phyloP scores from a whole-genome alignment of 768 basidiomycete genomes.

The Mycena latifolia region DNA sequence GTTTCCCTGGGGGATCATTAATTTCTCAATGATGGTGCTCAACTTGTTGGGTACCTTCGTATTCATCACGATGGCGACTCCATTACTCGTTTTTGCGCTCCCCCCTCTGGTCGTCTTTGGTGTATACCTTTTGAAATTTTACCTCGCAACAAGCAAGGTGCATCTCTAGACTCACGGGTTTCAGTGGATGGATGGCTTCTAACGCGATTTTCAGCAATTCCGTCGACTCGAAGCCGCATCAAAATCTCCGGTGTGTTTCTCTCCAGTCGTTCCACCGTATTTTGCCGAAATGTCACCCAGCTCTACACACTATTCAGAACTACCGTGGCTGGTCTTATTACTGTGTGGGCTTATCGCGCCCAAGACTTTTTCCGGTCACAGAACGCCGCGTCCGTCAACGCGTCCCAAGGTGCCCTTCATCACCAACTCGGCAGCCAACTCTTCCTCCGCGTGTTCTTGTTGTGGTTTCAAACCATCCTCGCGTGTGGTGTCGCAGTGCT shows the following conservation, averaged over 20 bases:
- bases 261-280: not conserved
- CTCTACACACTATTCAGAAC: constrained; percentile 22
- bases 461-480: constrained; percentile 21
- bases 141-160: constrained; percentile 33
- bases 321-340: constrained; percentile 16
- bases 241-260: constrained; percentile 12
- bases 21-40: constrained; percentile 14
- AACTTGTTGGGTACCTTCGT: constrained; percentile 14
- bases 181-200: not conserved
- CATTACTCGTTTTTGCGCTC: constrained; percentile 20
- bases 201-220: constrained; percentile 5
- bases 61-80: constrained; percentile 22
- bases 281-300: not conserved
- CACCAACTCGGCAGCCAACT: constrained; percentile 16
- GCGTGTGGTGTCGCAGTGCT: constrained; percentile 12
- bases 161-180: not conserved
- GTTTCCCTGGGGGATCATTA: constrained; percentile 25
- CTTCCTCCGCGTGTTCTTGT: constrained; percentile 16
- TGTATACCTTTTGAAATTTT: constrained; percentile 13
- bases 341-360: constrained; percentile 13
- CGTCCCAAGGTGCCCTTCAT: constrained; percentile 22
- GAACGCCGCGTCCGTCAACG: constrained; percentile 14
- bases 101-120: constrained; percentile 15
- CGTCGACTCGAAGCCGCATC: constrained; percentile 11
- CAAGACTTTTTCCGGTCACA: constrained; percentile 11